phyloP scores from a whole-genome alignment of 2,329 filamentous ascomycete species.

The Colletotrichum somersetense region DNA sequence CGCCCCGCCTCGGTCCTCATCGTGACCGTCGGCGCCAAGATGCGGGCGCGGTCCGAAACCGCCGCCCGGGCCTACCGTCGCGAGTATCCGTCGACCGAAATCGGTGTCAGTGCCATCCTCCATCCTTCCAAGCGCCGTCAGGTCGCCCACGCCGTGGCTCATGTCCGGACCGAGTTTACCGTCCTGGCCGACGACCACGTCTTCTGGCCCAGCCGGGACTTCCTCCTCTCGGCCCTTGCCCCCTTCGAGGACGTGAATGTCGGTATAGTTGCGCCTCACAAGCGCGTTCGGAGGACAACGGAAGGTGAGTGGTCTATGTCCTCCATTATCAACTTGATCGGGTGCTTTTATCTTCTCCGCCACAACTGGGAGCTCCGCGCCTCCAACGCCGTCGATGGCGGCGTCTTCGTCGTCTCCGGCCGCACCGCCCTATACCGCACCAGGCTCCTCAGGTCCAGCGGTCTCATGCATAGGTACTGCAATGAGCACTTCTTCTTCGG shows the following conservation, averaged over 20 bases:
- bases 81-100: constrained; percentile 40
- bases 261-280: constrained; percentile 69
- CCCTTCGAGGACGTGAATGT: constrained; percentile 60
- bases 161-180: constrained; percentile 56
- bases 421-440: constrained; percentile 66
- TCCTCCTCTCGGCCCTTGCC: constrained; percentile 58
- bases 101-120: constrained; percentile 49
- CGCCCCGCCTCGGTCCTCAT: constrained; percentile 56
- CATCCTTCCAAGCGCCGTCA: constrained; percentile 64
- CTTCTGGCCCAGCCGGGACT: constrained; percentile 58
- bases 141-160: constrained; percentile 55
- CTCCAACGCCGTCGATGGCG: constrained; percentile 68
- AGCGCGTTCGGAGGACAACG: constrained; percentile 60
- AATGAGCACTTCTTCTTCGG: constrained; percentile 65
- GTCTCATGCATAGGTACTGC: constrained; percentile 59
- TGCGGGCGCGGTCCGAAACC: constrained; percentile 19
- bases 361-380: constrained; percentile 73
- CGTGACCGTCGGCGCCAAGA: constrained; percentile 56
- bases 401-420: constrained; percentile 69
- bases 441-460: constrained; percentile 57
- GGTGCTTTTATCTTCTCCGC: constrained; percentile 69
- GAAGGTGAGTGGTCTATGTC: constrained; percentile 46
- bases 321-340: constrained; percentile 66
- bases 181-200: constrained; percentile 67
- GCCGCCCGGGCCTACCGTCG: constrained; percentile 26